Evolutionary conservation across 495 filamentous ascomycete genomes (phyloP).

Genomic region (Penicillium dipodomyicola): DNA sequence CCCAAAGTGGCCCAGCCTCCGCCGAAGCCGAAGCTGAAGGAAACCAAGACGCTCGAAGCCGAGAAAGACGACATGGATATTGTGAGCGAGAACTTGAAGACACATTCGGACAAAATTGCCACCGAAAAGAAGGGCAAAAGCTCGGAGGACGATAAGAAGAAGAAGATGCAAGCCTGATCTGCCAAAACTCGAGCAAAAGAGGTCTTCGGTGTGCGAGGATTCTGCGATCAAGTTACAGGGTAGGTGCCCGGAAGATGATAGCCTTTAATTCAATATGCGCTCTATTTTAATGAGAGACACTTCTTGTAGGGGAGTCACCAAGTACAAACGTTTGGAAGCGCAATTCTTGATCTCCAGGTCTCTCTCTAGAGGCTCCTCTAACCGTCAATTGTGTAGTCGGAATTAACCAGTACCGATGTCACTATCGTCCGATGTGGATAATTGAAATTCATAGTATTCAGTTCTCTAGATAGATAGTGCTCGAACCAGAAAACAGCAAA

Average conservation of each 20-base stretch:
- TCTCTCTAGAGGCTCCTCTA: background rate
- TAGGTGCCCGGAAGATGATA: too few relatives aligned
- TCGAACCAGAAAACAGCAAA: background rate
- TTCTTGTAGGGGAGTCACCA: background rate
- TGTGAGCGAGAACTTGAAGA: background rate
- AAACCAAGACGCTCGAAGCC: background rate
- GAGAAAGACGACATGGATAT: background rate
- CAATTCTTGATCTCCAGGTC: background rate
- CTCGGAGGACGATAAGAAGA: too few relatives aligned
- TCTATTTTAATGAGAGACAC: background rate
- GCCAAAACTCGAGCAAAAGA: background rate
- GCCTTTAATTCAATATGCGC: too few relatives aligned
- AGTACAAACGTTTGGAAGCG: background rate
- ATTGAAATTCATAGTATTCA: background rate
- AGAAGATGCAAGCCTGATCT: background rate
- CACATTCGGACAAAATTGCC: background rate
- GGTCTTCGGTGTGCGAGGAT: background rate
- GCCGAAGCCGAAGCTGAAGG: background rate
- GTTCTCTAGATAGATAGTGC: background rate
- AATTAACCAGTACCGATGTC: too few relatives aligned
- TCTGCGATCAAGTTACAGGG: background rate
- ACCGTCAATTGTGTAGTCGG: background rate
- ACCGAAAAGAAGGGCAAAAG: background rate
- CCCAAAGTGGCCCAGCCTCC: background rate
- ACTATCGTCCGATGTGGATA: too few relatives aligned